phyloP scores from a whole-genome alignment of 768 basidiomycete genomes.

The Suillus luteus region DNA sequence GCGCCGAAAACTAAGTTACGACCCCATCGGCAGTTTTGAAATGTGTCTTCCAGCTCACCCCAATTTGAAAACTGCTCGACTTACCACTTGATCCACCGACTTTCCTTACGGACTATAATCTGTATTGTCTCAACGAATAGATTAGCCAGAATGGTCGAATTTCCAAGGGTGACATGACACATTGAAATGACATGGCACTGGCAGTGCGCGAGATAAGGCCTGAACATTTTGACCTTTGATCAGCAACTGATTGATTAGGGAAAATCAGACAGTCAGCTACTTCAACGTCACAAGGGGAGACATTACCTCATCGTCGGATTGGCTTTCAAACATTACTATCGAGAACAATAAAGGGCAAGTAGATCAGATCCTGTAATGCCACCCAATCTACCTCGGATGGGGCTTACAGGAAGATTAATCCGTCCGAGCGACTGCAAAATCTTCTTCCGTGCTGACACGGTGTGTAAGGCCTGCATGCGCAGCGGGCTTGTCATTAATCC shows the following conservation, averaged over 20 bases:
- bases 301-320: neutral
- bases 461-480: slow-evolving; percentile 5
- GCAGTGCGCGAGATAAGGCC: neutral
- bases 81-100: too few species aligned
- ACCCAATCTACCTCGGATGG: neutral
- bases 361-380: neutral
- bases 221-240: neutral
- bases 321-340: neutral
- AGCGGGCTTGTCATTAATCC: slow-evolving; percentile 7
- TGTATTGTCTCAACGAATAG: too few species aligned
- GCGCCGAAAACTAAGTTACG: neutral
- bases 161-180: neutral
- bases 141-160: neutral
- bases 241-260: neutral
- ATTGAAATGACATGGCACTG: neutral
- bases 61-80: too few species aligned
- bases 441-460: slow-evolving; percentile 8
- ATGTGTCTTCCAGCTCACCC: too few species aligned
- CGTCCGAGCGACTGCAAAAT: slow-evolving; percentile 3
- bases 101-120: too few species aligned
- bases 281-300: neutral
- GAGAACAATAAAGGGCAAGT: neutral
- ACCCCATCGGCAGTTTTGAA: too few species aligned
- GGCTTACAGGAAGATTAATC: neutral
- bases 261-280: neutral